A percentile compares a stretch with the other conserved stretches of the same genome.
Conservation (phyloP, 73 alveolate genomes). For the Tetrahymena malaccensis region DNA sequence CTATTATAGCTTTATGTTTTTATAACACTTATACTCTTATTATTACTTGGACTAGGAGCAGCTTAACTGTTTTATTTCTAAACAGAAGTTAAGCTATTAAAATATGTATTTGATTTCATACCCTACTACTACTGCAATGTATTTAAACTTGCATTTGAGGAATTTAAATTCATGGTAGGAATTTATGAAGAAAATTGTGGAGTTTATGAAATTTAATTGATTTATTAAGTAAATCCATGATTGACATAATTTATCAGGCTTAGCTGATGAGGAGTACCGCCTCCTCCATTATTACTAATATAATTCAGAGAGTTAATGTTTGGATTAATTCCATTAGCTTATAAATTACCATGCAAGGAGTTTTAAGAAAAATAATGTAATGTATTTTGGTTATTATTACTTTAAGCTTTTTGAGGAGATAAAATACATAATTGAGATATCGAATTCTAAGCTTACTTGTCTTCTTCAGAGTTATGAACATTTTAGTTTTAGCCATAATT, state of each 20-base stretch:
- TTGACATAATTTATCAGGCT: too few relatives aligned
- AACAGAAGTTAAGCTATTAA: background rate
- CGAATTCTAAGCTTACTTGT: background rate
- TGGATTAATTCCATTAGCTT: background rate
- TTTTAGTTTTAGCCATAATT: too few relatives aligned
- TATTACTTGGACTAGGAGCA: background rate
- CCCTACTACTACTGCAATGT: background rate
- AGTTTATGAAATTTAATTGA: background rate
- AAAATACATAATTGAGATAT: background rate
- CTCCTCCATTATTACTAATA: background rate
- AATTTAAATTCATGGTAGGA: background rate
- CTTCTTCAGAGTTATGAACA: background rate
- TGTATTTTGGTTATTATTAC: background rate
- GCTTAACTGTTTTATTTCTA: background rate
- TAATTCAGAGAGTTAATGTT: background rate
- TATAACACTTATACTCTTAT: background rate
- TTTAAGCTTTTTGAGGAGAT: background rate
- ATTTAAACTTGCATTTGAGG: background rate
- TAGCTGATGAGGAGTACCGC: background rate
- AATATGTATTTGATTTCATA: background rate
- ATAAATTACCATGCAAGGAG: background rate
- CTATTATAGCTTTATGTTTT: background rate
- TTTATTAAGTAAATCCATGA: background rate
- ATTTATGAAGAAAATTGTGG: background rate
- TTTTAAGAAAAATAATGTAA: background rate